Conservation (phyloP, 2,329 filamentous ascomycete species). For the Endocalyx cinctus region DNA sequence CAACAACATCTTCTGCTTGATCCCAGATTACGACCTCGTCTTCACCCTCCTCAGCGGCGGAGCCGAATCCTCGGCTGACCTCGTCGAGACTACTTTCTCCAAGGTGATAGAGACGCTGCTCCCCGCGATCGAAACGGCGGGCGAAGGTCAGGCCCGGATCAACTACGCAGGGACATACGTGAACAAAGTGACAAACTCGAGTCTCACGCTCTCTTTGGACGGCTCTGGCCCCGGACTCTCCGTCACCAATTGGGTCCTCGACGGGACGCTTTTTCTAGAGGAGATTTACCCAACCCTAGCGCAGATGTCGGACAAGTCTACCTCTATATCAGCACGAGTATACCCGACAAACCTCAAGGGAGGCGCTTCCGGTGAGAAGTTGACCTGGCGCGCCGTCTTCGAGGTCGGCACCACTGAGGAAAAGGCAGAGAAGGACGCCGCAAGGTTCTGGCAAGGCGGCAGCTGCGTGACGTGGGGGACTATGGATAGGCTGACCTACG, state of each 20-base stretch:
- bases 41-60: conserved; percentile 22
- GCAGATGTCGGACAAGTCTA: conserved; percentile 12
- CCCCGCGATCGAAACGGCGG: conserved; percentile 38
- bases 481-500: conserved; percentile 22
- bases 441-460: conserved; percentile 18
- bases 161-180: conserved; percentile 33
- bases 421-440: conserved; percentile 15
- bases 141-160: conserved; percentile 29
- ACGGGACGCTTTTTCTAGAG: conserved; percentile 34
- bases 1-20: conserved; percentile 24
- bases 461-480: conserved; percentile 20
- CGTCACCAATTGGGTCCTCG: not conserved
- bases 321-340: conserved; percentile 14
- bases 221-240: conserved; percentile 22
- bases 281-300: conserved; percentile 24
- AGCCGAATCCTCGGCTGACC: conserved; percentile 15
- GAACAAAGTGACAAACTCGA: conserved; percentile 34
- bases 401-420: conserved; percentile 15
- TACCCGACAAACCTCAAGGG: conserved; percentile 23
- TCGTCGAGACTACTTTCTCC: conserved; percentile 16
- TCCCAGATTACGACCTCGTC: conserved; percentile 30
- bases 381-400: conserved; percentile 20
- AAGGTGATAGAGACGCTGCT: conserved; percentile 31
- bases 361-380: conserved; percentile 4
- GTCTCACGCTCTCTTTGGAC: conserved; percentile 33